Conservation (phyloP, 176 grass and related monocot genomes). For the Musa itinerans region DNA sequence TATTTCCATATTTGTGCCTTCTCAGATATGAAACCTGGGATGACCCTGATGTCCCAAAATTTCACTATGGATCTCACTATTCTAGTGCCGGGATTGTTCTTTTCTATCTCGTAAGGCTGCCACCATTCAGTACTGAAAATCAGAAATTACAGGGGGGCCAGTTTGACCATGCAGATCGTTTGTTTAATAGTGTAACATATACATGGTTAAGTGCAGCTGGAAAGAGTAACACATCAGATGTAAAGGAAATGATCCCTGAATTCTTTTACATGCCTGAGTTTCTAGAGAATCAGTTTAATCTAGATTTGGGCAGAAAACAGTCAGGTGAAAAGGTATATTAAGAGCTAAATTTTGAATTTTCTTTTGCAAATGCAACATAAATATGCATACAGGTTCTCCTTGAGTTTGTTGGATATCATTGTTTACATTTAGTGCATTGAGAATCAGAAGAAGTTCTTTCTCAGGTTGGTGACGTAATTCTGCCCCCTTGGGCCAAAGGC, state of each 20-base stretch:
- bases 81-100: slow-evolving; percentile 96
- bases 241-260: slow-evolving; percentile 96
- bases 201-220: slow-evolving; percentile 91
- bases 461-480: slow-evolving; percentile 79
- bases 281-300: slow-evolving; percentile 82
- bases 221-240: slow-evolving; percentile 98
- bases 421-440: background rate
- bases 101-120: slow-evolving; percentile 92
- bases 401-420: background rate
- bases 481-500: slow-evolving; percentile 92
- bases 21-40: slow-evolving; percentile 97
- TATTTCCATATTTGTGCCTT: slow-evolving; percentile 4
- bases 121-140: slow-evolving; percentile 82
- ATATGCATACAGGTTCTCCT: background rate
- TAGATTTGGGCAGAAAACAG: slow-evolving; percentile 92
- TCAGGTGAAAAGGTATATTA: slow-evolving; percentile 74
- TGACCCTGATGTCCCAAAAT: slow-evolving; percentile 97
- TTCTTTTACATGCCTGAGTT: slow-evolving; percentile 99
- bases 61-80: slow-evolving; percentile 99
- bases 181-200: slow-evolving; percentile 85
- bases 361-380: background rate
- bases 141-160: slow-evolving; percentile 93
- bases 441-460: slow-evolving; percentile 15
- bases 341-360: background rate
- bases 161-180: slow-evolving; percentile 91